Conservation (phyloP, 2,329 filamentous ascomycete species). For the Colletotrichum brevisporum region DNA sequence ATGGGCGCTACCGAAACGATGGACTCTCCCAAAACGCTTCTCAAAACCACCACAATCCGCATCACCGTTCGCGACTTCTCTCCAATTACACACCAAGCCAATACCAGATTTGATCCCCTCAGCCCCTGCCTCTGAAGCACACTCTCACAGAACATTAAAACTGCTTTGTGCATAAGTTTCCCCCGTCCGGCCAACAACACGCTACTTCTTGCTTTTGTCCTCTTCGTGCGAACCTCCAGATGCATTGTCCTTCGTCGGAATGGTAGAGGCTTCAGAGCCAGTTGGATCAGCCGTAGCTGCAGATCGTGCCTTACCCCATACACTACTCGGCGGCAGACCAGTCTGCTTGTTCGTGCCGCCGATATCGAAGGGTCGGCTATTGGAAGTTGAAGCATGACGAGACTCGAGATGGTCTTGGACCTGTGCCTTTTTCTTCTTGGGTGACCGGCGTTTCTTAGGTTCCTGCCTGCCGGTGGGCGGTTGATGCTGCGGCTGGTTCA, state of each 20-base stretch:
- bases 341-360: slow-evolving; percentile 46
- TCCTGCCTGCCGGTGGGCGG: slow-evolving; percentile 6
- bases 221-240: not conserved
- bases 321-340: slow-evolving; percentile 9
- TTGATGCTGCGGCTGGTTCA: slow-evolving; percentile 23
- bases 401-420: not conserved
- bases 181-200: not conserved
- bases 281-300: not conserved
- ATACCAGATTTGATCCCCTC: not conserved
- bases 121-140: not conserved
- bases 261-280: not conserved
- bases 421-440: slow-evolving; percentile 28
- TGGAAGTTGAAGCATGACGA: not conserved
- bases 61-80: not conserved
- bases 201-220: slow-evolving; percentile 14
- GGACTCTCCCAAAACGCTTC: not conserved
- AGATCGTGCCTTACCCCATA: slow-evolving; percentile 24
- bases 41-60: slow-evolving; percentile 1
- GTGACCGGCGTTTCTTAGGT: slow-evolving; percentile 21
- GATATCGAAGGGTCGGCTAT: not conserved
- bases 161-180: not conserved
- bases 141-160: slow-evolving; percentile 2
- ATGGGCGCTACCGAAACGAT: slow-evolving; percentile 9
- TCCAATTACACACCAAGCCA: slow-evolving; percentile 20
- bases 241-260: not conserved